Conservation (phyloP, 768 basidiomycete genomes). For the Lactarius vividus region DNA sequence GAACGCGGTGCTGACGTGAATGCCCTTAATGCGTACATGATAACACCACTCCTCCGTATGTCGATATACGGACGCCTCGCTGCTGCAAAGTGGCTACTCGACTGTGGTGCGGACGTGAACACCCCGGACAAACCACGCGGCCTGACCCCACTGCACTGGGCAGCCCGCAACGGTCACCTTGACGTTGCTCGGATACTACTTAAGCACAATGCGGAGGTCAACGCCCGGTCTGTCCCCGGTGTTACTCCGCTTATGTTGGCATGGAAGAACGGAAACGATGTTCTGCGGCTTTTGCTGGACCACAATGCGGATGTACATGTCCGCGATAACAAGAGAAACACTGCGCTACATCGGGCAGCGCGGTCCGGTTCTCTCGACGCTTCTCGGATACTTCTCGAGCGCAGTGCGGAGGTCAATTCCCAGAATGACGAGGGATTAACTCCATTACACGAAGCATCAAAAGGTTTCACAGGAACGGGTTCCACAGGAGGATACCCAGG, state of each 20-base stretch:
- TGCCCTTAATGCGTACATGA: neutral
- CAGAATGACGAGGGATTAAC: neutral
- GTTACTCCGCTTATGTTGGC: neutral
- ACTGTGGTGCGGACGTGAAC: neutral
- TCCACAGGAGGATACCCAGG: too few relatives aligned
- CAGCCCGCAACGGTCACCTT: neutral
- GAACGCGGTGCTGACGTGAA: neutral
- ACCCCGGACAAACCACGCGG: neutral
- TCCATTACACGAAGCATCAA: neutral
- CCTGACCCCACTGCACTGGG: neutral
- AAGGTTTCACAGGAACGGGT: too few relatives aligned
- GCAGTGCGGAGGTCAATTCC: neutral
- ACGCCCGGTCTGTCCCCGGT: neutral
- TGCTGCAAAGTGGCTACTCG: neutral
- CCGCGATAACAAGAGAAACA: neutral
- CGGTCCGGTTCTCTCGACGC: fast-evolving
- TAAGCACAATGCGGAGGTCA: too few relatives aligned
- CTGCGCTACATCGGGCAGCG: neutral
- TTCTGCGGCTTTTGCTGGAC: neutral
- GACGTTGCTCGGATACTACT: neutral
- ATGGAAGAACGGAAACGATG: neutral
- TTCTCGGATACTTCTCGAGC: neutral
- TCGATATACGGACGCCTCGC: neutral
- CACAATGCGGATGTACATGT: neutral
- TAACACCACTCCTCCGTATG: neutral